These are phyloP conservation scores for Caryocar brasiliense DNA, from an alignment of 441 rosid species.

Conservation along the genomic window DNA sequence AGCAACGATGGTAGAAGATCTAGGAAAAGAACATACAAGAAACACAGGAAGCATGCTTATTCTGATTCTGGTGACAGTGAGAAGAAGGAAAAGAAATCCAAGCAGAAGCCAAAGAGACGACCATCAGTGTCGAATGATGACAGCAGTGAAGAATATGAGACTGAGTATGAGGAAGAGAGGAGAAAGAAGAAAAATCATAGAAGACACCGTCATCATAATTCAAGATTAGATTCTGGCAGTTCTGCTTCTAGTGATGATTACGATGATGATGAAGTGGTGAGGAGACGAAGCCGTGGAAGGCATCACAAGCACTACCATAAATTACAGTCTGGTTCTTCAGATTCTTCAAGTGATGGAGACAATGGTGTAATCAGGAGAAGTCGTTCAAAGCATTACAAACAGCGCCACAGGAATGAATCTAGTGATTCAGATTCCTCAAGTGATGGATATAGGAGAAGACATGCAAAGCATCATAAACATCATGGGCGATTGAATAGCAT, in stretches of 20 bases:
- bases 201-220: slow-evolving; percentile 30
- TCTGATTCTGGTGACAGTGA: slow-evolving; percentile 46
- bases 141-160: slow-evolving; percentile 32
- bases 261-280: slow-evolving; percentile 12
- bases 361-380: slow-evolving; percentile 20
- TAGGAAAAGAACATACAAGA: slow-evolving; percentile 41
- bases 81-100: slow-evolving; percentile 45
- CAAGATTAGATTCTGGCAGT: slow-evolving; percentile 25
- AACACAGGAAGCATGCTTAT: slow-evolving; percentile 42
- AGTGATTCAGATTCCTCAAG: slow-evolving; percentile 29
- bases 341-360: slow-evolving; percentile 28
- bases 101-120: slow-evolving; percentile 35
- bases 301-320: slow-evolving; percentile 19
- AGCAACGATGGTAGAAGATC: slow-evolving; percentile 39
- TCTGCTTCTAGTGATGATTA: slow-evolving; percentile 32
- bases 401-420: slow-evolving; percentile 14
- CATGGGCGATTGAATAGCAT: slow-evolving; percentile 11
- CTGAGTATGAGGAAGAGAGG: slow-evolving; percentile 39
- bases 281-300: slow-evolving; percentile 25
- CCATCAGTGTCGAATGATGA: slow-evolving; percentile 29
- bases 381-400: slow-evolving; percentile 27
- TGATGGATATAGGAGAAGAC: slow-evolving; percentile 25
- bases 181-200: slow-evolving; percentile 35
- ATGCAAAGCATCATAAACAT: slow-evolving; percentile 21
- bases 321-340: slow-evolving; percentile 22